Conservation (phyloP, 1,139 yeast genomes). For the Blastobotrys persicus region DNA sequence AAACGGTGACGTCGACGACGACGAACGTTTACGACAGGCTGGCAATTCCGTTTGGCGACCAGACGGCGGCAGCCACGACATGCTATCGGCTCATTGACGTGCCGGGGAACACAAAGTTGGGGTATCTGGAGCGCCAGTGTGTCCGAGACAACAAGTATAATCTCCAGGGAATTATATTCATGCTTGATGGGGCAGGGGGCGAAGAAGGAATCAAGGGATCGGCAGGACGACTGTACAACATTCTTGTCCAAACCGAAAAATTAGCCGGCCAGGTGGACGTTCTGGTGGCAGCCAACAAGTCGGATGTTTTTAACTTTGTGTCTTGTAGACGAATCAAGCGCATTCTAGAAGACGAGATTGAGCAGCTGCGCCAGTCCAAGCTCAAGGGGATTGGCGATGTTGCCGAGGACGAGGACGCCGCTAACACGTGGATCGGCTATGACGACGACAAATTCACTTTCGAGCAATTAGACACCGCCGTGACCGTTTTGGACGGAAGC, state of each 20-base stretch:
- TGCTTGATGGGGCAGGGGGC: constrained; percentile 49
- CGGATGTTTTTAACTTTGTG: constrained; percentile 60
- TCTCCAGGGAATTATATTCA: constrained; percentile 61
- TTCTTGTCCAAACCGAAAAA: constrained; percentile 35
- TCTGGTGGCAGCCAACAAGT: constrained; percentile 64
- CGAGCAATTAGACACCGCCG: constrained; percentile 67
- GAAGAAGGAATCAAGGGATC: constrained; percentile 31
- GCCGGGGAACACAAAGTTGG: constrained; percentile 83
- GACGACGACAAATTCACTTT: constrained; percentile 50
- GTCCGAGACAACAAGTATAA: constrained; percentile 37
- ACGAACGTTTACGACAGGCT: constrained; percentile 41
- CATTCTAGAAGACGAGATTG: constrained; percentile 63
- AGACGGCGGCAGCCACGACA: constrained; percentile 21
- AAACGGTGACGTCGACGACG: constrained; percentile 48
- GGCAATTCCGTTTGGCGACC: constrained; percentile 38
- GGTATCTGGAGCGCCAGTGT: constrained; percentile 33
- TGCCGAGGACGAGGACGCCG: constrained; percentile 30
- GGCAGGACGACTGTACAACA: constrained; percentile 34
- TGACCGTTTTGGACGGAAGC: constrained; percentile 70
- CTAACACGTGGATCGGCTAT: constrained; percentile 49
- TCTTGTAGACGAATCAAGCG: constrained; percentile 60
- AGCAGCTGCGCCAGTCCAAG: constrained; percentile 50
- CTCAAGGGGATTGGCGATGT: constrained; percentile 45
- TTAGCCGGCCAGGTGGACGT: constrained; percentile 57
- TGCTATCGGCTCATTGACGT: constrained; percentile 60